phyloP scores from a whole-genome alignment of 768 basidiomycete species.

The Boletus pseudopeckii region DNA sequence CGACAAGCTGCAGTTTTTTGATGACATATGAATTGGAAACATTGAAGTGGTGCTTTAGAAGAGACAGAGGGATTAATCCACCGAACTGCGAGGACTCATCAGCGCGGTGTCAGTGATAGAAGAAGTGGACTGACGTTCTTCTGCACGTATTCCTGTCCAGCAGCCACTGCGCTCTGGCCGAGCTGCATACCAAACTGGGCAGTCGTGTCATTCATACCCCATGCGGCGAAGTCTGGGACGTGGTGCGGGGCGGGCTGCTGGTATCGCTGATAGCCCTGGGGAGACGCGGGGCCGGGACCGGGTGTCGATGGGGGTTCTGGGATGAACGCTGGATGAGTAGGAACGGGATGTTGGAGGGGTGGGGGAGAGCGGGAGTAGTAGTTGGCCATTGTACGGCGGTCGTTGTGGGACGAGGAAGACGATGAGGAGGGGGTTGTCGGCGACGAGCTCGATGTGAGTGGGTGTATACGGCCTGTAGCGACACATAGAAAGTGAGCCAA shows the following conservation, averaged over 20 bases:
- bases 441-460: neutral
- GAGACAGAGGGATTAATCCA: constrained; percentile 67
- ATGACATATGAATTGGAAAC: constrained; percentile 97
- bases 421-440: neutral
- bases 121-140: constrained; percentile 65
- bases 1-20: constrained; percentile 75
- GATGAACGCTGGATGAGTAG: constrained; percentile 83
- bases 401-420: neutral
- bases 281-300: constrained; percentile 63
- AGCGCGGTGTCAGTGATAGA: constrained; percentile 3
- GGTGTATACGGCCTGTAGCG: neutral
- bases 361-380: constrained; percentile 62
- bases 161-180: constrained; percentile 85
- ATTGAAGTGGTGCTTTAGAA: constrained; percentile 90
- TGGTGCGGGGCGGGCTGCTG: constrained; percentile 36
- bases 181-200: constrained; percentile 97
- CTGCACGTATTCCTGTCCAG: constrained; percentile 94
- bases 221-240: constrained; percentile 54
- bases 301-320: constrained; percentile 78
- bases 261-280: constrained; percentile 44
- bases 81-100: constrained; percentile 57
- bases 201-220: constrained; percentile 90
- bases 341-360: constrained; percentile 83
- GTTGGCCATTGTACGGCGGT: constrained; percentile 17
- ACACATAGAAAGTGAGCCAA: constrained; percentile 6